Conservation (phyloP, 257 asterid species). For the Eustoma russellianum region DNA sequence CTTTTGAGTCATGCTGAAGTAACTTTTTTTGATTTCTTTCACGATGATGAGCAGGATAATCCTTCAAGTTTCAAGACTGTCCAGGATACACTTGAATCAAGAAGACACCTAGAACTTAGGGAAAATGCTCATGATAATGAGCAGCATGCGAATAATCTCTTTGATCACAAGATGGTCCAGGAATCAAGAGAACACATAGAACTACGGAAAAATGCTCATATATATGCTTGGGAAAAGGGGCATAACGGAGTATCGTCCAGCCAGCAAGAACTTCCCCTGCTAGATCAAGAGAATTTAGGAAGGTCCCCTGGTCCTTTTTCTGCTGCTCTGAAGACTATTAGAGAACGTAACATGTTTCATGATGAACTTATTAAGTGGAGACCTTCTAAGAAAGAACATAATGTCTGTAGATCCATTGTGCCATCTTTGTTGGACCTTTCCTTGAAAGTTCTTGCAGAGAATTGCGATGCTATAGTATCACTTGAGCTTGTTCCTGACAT, state of each 20-base stretch:
- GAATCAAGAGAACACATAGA: neutral
- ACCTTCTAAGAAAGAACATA: slow-evolving; percentile 16
- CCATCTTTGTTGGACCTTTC: slow-evolving; percentile 66
- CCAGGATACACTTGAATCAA: no score
- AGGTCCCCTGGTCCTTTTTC: slow-evolving; percentile 41
- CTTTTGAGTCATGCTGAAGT: no score
- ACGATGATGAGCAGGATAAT: neutral
- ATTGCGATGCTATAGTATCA: slow-evolving; percentile 51
- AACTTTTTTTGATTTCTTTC: no score
- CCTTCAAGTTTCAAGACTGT: no score
- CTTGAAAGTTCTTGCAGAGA: slow-evolving; percentile 44
- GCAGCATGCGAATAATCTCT: no score
- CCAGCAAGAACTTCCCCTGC: slow-evolving; percentile 26
- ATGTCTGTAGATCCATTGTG: slow-evolving; percentile 9
- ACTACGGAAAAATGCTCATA: slow-evolving; percentile 25
- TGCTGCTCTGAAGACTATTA: slow-evolving; percentile 41
- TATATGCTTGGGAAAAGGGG: slow-evolving; percentile 38
- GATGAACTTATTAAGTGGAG: slow-evolving; percentile 43
- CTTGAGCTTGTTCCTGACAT: slow-evolving; percentile 51
- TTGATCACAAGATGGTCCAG: no score
- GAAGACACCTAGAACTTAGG: no score
- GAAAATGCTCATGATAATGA: no score
- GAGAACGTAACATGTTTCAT: slow-evolving; percentile 23
- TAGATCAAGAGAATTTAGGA: slow-evolving; percentile 26
- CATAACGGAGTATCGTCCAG: slow-evolving; percentile 20